Base-by-base conservation (phyloP, 768 basidiomycete species). In the Hysterangium stoloniferum region DNA sequence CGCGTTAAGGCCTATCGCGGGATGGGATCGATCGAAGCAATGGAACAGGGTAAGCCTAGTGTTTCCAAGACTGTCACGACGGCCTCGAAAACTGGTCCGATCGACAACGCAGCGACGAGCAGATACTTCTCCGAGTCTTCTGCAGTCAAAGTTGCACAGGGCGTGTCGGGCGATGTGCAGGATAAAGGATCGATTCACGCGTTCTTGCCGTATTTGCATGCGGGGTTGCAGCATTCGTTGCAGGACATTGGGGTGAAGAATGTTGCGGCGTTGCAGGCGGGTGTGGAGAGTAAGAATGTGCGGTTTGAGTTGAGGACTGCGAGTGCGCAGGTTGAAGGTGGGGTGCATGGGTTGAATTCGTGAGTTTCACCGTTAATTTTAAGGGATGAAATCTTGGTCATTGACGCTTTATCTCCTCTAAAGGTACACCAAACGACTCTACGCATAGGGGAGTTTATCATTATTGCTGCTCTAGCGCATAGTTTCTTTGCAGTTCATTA, bases 1-100 rank as follows among this genome's bases (percentile, higher is more conserved):
- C 85, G 96, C 42, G 92, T 98, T 64, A 99, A 99, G 77, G 83
- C 94, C 29, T 99, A 98, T 70, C 84, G 96, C 51, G 96, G 96
- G 4, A 99, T 99, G 96, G 95, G 96, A 17, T 88, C 85, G 61
- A 74, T 97, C 60, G 90, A 94, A 68, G 89, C 91, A 3, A 94
- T 92, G 89, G 86, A 88, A 49, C 80, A 86, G 57, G 82, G 84
- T 32, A 82, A 80, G 55, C 64, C 76, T 2, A n/a, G n/a, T n/a
- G n/a, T n/a, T n/a, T n/a, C n/a, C n/a, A 81, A 80, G 57, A 74
- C 77, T 40, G 28, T n/a, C 15, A 69, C 75, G 0, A 62, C 67
- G 31, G 74, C 71, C 24, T 73, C 72, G 57, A 75, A 72, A 61
- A 63, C 66, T 17, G 68, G 60, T 13, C 71, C 71, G 1, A 68